Percentiles rank a stretch among this genome's conserved stretches.
These are phyloP conservation scores for Arabidopsis arenosa DNA, from an alignment of 345 rosid species.

Conservation along the genomic window DNA sequence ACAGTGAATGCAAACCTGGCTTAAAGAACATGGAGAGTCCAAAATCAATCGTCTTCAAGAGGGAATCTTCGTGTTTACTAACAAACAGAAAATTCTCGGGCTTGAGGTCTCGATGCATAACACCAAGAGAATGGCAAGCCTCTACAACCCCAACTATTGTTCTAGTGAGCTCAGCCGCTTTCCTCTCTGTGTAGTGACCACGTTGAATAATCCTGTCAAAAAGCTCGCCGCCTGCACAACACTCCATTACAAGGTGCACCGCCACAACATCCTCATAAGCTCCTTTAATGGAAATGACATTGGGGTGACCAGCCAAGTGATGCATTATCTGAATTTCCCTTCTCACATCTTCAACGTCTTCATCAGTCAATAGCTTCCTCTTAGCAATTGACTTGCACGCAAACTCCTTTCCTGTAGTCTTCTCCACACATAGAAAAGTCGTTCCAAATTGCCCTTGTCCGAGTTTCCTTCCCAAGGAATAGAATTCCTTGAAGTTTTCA, in stretches of 20 bases:
- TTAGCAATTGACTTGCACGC: conserved; percentile 93
- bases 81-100: conserved; percentile 91
- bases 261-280: conserved; percentile 89
- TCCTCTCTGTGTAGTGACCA: conserved; percentile 84
- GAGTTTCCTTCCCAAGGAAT: conserved; percentile 72
- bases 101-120: conserved; percentile 91
- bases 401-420: conserved; percentile 65
- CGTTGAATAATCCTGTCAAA: conserved; percentile 88
- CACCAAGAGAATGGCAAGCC: conserved; percentile 89
- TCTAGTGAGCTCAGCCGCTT: conserved; percentile 85
- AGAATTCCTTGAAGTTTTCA: conserved; percentile 73
- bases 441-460: conserved; percentile 97
- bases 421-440: conserved; percentile 75
- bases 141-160: conserved; percentile 85
- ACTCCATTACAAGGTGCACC: conserved; percentile 87
- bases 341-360: conserved; percentile 91
- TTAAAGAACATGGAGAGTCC: conserved; percentile 84
- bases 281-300: conserved; percentile 76
- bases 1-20: conserved; percentile 59
- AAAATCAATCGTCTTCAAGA: conserved; percentile 87
- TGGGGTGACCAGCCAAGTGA: conserved; percentile 81
- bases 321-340: conserved; percentile 94
- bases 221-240: conserved; percentile 90
- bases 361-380: conserved; percentile 74
- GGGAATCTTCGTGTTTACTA: conserved; percentile 67